These are phyloP conservation scores for Helicostylum pulchrum DNA, from an alignment of 192 early-diverging fungal genomes.

Conservation along the genomic window DNA sequence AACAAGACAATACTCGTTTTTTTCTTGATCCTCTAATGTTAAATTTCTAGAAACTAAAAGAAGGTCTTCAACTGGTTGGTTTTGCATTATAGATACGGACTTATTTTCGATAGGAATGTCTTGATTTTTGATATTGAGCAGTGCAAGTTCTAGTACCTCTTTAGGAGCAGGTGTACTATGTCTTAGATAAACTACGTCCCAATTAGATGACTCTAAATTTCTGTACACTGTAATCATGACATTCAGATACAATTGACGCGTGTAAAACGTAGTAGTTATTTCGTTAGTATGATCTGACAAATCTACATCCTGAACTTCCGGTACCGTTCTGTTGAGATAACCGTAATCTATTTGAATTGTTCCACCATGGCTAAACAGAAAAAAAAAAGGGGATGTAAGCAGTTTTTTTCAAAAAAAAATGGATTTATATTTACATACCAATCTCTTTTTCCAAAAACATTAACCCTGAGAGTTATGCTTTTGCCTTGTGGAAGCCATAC, in stretches of 20 bases:
- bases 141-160: not conserved
- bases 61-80: conserved; percentile 12
- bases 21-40: conserved; percentile 16
- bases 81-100: not conserved
- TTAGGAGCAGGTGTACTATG: not conserved
- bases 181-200: conserved; percentile 62
- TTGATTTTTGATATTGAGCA: not conserved
- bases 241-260: conserved; percentile 62
- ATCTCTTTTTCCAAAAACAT: conserved; percentile 68
- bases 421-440: conserved; percentile 45
- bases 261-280: conserved; percentile 46
- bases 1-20: conserved; percentile 68
- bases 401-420: too few species aligned
- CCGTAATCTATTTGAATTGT: conserved; percentile 73
- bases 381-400: not conserved
- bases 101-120: too few species aligned
- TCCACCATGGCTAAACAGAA: conserved; percentile 57
- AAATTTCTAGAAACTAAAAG: conserved; percentile 8
- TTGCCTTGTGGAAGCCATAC: conserved; percentile 56
- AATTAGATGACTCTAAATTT: conserved; percentile 58
- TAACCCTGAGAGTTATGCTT: conserved; percentile 48
- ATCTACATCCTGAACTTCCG: not conserved
- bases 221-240: conserved; percentile 67
- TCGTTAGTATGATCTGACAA: not conserved
- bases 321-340: conserved; percentile 41